Conservation (phyloP, 2,329 filamentous ascomycete species). For the Cordyceps javanica region DNA sequence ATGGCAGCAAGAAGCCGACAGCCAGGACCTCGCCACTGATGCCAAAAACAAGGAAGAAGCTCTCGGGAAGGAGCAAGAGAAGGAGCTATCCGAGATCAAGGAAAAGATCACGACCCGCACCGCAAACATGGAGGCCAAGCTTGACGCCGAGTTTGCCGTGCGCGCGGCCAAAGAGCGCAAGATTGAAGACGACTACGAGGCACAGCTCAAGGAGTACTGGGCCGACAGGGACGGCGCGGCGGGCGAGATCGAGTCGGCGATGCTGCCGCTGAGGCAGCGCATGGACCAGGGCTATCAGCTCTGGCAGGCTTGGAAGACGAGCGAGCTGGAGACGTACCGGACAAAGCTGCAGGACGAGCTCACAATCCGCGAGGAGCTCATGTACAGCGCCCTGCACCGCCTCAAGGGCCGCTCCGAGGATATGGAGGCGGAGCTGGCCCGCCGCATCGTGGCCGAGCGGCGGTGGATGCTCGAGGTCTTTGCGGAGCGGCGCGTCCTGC, state of each 20-base stretch:
- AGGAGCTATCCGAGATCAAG: constrained; percentile 26
- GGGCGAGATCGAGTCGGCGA: constrained; percentile 25
- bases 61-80: constrained; percentile 27
- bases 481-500: constrained; percentile 36
- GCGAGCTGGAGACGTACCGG: constrained; percentile 32
- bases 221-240: constrained; percentile 27
- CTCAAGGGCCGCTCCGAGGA: constrained; percentile 24
- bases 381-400: constrained; percentile 32
- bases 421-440: constrained; percentile 26
- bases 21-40: constrained; percentile 20
- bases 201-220: constrained; percentile 34
- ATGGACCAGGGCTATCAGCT: constrained; percentile 36
- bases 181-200: constrained; percentile 39
- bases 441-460: constrained; percentile 35
- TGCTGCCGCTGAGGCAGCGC: constrained; percentile 29
- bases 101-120: constrained; percentile 24
- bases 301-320: constrained; percentile 36
- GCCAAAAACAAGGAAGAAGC: constrained; percentile 21
- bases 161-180: constrained; percentile 35
- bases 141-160: constrained; percentile 34
- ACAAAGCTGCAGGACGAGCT: constrained; percentile 33
- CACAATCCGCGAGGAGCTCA: constrained; percentile 35
- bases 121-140: constrained; percentile 25
- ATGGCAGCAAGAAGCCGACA: constrained; percentile 32
- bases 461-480: constrained; percentile 41